A percentile compares a stretch with the other conserved stretches of the same genome.
These are phyloP conservation scores for Aspergillus pseudoviridinutans DNA, from an alignment of 2,329 filamentous ascomycete genomes.

Conservation along the genomic window DNA sequence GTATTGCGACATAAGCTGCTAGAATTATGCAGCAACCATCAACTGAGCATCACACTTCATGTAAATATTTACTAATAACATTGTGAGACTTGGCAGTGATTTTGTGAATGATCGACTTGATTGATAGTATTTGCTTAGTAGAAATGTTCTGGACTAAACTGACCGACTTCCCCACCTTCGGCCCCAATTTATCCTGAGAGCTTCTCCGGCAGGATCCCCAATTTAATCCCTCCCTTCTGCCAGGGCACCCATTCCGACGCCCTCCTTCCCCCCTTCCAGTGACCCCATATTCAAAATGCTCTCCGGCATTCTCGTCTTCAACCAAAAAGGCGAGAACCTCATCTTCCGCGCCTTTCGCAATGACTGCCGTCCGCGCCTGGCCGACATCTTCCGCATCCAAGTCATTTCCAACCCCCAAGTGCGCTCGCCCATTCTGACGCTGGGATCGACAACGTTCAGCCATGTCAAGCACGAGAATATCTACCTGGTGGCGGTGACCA, in stretches of 20 bases:
- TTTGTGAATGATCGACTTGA: not conserved
- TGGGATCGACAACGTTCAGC: conserved; percentile 97
- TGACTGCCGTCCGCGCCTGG: conserved; percentile 93
- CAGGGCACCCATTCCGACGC: conserved; percentile 4
- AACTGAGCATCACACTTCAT: not conserved
- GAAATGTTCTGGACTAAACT: not conserved
- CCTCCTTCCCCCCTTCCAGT: conserved; percentile 10
- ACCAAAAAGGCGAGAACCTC: conserved; percentile 99
- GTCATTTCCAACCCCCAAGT: conserved; percentile 98
- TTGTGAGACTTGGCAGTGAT: too few relatives aligned
- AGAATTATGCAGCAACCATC: not conserved
- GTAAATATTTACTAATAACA: not conserved
- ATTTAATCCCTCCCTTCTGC: conserved; percentile 2
- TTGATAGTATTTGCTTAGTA: too few relatives aligned
- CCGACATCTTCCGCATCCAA: conserved; percentile 98
- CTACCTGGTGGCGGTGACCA: conserved; percentile 94
- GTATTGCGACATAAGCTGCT: too few relatives aligned
- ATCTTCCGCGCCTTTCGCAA: conserved; percentile 99
- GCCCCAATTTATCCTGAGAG: not conserved
- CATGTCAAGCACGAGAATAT: conserved; percentile 99
- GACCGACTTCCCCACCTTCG: not conserved
- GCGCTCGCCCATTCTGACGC: conserved; percentile 91
- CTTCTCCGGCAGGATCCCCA: conserved; percentile 1
- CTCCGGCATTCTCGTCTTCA: conserved; percentile 96
- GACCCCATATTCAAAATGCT: conserved; percentile 59